Evolutionary conservation across 148 eudicot species (phyloP).

Genomic region (Camellia lanceoleosa): DNA sequence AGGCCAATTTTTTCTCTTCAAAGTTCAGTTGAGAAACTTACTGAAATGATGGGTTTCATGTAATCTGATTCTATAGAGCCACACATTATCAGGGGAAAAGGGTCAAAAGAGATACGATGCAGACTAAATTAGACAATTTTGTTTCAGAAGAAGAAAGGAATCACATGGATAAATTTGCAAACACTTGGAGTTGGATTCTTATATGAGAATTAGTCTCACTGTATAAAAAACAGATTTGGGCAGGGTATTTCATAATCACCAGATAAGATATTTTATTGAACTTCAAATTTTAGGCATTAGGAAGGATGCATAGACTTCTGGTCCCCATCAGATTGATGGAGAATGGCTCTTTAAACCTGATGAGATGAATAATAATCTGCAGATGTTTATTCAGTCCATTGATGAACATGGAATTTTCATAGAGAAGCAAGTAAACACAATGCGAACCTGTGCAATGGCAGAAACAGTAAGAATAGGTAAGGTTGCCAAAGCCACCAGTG

Average conservation of each 20-base stretch:
- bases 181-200: neutral
- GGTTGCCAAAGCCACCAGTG: constrained; percentile 88
- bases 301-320: neutral
- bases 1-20: no score
- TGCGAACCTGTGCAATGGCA: constrained; percentile 90
- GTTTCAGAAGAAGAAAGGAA: neutral
- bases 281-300: neutral
- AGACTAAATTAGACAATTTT: neutral
- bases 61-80: neutral
- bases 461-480: constrained; percentile 81
- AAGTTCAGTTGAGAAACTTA: no score
- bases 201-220: neutral
- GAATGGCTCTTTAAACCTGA: neutral
- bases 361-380: neutral
- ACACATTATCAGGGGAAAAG: no score
- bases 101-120: neutral
- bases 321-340: neutral
- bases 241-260: neutral
- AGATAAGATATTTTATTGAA: neutral
- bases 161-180: neutral
- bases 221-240: neutral
- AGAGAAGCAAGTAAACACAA: neutral
- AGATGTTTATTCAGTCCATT: neutral
- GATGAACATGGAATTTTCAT: neutral
- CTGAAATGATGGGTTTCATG: neutral